phyloP scores from a whole-genome alignment of 2,329 filamentous ascomycete genomes.

The Phaeosphaeria sp. region DNA sequence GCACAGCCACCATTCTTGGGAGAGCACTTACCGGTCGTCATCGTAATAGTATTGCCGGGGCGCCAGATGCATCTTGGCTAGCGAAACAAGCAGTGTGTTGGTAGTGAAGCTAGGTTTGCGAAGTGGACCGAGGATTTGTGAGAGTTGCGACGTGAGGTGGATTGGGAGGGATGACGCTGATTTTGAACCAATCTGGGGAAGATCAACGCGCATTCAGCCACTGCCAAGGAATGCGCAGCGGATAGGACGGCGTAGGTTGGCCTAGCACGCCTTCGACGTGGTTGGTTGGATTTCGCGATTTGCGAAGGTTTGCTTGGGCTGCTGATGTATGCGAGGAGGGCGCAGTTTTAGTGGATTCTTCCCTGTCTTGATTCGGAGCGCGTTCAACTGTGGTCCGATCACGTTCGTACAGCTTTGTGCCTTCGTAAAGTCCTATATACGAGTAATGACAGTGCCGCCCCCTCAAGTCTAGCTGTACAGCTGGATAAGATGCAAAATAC shows the following conservation, averaged over 20 bases:
- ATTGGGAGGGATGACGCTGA: neutral
- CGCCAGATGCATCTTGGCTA: conserved; percentile 22
- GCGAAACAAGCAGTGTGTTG: conserved; percentile 2
- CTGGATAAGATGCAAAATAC: neutral
- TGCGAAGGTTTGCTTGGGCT: conserved; percentile 1
- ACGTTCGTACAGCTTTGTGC: neutral
- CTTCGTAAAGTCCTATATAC: neutral
- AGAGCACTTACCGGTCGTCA: conserved; percentile 27
- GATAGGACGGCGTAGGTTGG: neutral
- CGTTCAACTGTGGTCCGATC: neutral
- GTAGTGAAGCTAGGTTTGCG: conserved; percentile 6
- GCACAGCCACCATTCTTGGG: conserved; percentile 11
- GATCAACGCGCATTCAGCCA: conserved; percentile 13
- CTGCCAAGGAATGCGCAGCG: conserved; percentile 2
- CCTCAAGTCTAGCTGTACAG: neutral
- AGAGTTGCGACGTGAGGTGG: conserved; percentile 14
- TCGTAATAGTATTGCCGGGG: conserved; percentile 26
- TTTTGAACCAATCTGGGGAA: conserved; percentile 12
- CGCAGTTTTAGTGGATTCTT: neutral
- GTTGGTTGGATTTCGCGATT: neutral
- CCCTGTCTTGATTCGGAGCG: neutral
- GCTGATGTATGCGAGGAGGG: conserved; percentile 3
- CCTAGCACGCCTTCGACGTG: neutral
- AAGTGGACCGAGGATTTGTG: conserved; percentile 1
- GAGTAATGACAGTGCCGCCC: too few relatives aligned